Base-by-base conservation (phyloP, 164 flowering plant species). In the Santalum album region DNA sequence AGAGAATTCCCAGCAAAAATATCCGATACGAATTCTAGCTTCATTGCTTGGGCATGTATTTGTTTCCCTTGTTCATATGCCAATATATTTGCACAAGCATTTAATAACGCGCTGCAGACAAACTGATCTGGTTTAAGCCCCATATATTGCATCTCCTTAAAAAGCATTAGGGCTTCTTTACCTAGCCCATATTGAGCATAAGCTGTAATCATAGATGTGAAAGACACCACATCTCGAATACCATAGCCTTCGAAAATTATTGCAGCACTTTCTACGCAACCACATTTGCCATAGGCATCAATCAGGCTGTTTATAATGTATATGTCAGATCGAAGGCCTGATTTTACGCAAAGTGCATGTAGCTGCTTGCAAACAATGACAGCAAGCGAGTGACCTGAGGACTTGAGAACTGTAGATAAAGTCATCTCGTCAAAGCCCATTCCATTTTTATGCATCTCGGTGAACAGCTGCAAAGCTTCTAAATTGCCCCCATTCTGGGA, bases 181-280 rank as follows among this genome's bases (percentile, higher is more conserved):
- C 29, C 29, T 24, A 6, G 27, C 7, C 29, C 27, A 49, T 3
- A 49, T n/a, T 49, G 52, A 49, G 34, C 27, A 49, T 49, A 49
- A 49, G 52, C 7, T 24, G 52, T 22, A n/a, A 49, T 49, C 52
- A 24, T 12, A 23, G 52, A 49, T 14, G 29, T 49, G 52, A 49
- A 49, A 26, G 19, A 49, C 52, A 49, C 19, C 6, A 49, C 12
- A 26, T 49, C 29, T 24, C 29, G 0, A 23, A 18, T 9, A 4
- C 12, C 5, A 24, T 5, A 49, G 12, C 12, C 46, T 24, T 49
- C 52, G 14, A 49, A 49, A 24, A 49, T 49, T 24, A 27, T 49
- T 2, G 18, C 19, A 5, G 52, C 52, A 16, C 3, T 9, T 26
- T 49, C 15, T 6, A 24, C 29, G 14, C 9, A 15, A 3, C 52